Base-by-base conservation (phyloP, 2,329 filamentous ascomycete genomes). In the Cryphonectria radicalis region DNA sequence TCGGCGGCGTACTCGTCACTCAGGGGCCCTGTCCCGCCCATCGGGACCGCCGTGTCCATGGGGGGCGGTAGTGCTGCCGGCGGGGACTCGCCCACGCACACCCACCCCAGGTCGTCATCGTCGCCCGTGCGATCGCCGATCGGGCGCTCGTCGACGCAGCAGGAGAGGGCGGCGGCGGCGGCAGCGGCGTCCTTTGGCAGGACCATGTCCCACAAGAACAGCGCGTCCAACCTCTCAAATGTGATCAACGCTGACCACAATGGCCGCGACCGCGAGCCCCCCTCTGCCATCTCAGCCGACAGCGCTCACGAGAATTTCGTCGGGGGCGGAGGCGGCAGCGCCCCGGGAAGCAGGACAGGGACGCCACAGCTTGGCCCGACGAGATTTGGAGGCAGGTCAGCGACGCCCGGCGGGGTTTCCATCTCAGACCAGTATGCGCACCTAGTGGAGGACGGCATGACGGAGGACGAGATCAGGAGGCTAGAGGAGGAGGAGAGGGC, bases 371-470 rank as follows among this genome's bases (percentile, higher is more conserved):
- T 14, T 53, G 67, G 50, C 70, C 68, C 43, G n/a, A 72, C 73
- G 28, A 67, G 70, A 28, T 69, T 70, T 19, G 75, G 64, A 50
- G 67, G 67, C 32, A 74, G 74, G 50, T 72, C 75, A 63, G 75
- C 74, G 62, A 78, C 78, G 32, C 78, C 77, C 1, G 77, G 77
- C 70, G 80, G 77, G 67, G 77, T 81, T 60, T 76, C 80, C 5
- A 78, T 81, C 63, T 76, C 80, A 10, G 76, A 78, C 28, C 80
- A 79, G 40, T 85, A 87, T 63, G 83, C 84, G 25, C 86, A 88
- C 72, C 78, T 90, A 46, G 84, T 89, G 5, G 87, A 90, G 75
- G 87, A 89, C n/a, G 85, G 86, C 66, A 90, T 90, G 87, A 89
- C 87, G 64, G 80, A 81, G 11, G 87, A 86, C 0, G 86, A 90